Base-by-base conservation (phyloP, 139 green algal genomes). In the Tetratostichococcus sp. region DNA sequence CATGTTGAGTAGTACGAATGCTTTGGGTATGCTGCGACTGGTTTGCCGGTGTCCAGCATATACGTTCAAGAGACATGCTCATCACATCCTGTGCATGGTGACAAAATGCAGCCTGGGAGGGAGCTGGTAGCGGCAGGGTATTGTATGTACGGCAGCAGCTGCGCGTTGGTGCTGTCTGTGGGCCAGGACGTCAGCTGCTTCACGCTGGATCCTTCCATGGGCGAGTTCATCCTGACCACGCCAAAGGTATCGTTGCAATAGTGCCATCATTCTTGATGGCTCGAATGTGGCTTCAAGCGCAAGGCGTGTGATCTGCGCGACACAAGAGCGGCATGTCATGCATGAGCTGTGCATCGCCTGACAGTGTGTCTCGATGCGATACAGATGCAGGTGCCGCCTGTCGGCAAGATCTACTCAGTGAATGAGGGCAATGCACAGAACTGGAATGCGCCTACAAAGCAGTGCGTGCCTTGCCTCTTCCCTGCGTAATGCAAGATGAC, bases 81-180 rank as follows among this genome's bases (percentile, higher is more conserved):
- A n/a, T n/a, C n/a, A n/a, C n/a, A n/a, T n/a, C n/a, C n/a, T n/a
- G n/a, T n/a, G n/a, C n/a, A n/a, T n/a, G n/a, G n/a, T n/a, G n/a
- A n/a, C 34, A 59, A 77, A n/a, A 34, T 73, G 76, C 72, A 79
- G 75, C 72, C 83, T 19, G 88, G 88, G 30, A 80, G 50, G 4
- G 83, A 91, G 43, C 77, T 93, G 74, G 84, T 91, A 30, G 83
- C 81, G 0, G 85, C 88, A 1, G 88, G 87, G 3, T 93, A 93
- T 82, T 91, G 87, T 80, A 83, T 93, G 82, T 93, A 92, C 72
- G 84, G 83, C 72, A 77, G n/a, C 75, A 84, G 79, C 76, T 86
- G 77, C 43, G 75, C 80, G 35, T 74, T 93, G 77, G 89, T 93
- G 77, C 78, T 93, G 32, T 86, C 79, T 25, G 50, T 86, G 4